Evolutionary conservation across 768 basidiomycete genomes (phyloP).

Genomic region (Hericium coralloides): DNA sequence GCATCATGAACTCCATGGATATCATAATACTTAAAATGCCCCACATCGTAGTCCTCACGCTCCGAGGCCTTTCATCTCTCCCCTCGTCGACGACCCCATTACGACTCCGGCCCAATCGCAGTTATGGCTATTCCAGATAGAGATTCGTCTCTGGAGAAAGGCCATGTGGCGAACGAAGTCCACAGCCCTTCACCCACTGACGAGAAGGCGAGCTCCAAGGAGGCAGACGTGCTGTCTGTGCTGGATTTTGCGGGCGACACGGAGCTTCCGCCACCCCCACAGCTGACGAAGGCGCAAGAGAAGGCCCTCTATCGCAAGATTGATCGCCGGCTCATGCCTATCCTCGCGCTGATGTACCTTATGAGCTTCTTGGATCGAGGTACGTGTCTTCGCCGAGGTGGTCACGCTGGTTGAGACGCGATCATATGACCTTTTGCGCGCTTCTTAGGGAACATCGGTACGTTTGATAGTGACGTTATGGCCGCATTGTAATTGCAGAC

Average conservation of each 20-base stretch:
- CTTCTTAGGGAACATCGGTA: slow-evolving; percentile 47
- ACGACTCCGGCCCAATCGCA: not conserved
- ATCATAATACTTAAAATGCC: not conserved
- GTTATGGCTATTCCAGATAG: not conserved
- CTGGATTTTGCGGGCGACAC: slow-evolving; percentile 7
- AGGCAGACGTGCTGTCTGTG: slow-evolving; percentile 1
- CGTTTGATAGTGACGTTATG: slow-evolving; percentile 1
- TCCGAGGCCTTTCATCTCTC: not conserved
- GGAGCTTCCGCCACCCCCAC: slow-evolving; percentile 6
- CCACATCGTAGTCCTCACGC: not conserved
- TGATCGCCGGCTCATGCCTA: slow-evolving; percentile 23
- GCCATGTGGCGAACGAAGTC: not conserved
- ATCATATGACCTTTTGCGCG: not conserved
- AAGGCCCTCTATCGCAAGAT: slow-evolving; percentile 24
- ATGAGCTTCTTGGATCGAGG: slow-evolving; percentile 22
- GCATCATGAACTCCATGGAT: not conserved
- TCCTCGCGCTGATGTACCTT: slow-evolving; percentile 24
- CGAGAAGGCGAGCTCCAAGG: not conserved
- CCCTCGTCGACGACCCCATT: not conserved
- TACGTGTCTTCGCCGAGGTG: slow-evolving; percentile 5
- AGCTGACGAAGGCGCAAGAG: slow-evolving; percentile 40
- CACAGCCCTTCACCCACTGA: not conserved
- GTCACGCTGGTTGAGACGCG: slow-evolving; percentile 4
- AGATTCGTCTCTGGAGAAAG: not conserved
- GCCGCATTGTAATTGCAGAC: too few relatives aligned